Evolutionary conservation across 805 yeast species (phyloP).

Genomic region (Zygosaccharomyces kombuchaensis): DNA sequence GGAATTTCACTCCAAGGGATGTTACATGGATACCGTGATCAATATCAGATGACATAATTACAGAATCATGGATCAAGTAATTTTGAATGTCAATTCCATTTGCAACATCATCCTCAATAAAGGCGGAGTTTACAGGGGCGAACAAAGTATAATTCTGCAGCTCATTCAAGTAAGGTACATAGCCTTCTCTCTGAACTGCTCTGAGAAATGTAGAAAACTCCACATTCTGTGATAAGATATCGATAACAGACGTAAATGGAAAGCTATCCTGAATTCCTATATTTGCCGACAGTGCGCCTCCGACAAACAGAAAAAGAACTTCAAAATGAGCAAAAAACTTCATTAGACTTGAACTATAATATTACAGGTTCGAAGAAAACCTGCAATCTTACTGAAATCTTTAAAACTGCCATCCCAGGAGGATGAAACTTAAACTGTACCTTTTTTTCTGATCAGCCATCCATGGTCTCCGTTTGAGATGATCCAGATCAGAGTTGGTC

Average conservation of each 20-base stretch:
- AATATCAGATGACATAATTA: slow-evolving; percentile 31
- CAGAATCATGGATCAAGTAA: slow-evolving; percentile 34
- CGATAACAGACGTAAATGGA: slow-evolving; percentile 50
- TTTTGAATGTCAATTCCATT: slow-evolving; percentile 23
- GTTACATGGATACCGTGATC: slow-evolving; percentile 18
- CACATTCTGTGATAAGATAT: slow-evolving; percentile 61
- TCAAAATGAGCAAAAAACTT: neutral
- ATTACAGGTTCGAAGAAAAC: neutral
- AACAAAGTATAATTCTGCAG: slow-evolving; percentile 63
- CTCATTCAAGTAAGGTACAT: slow-evolving; percentile 57
- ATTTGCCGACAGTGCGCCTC: neutral
- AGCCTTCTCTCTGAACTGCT: slow-evolving; percentile 55
- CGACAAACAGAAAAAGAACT: neutral
- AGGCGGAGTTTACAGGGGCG: slow-evolving; percentile 81
- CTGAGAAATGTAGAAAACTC: slow-evolving; percentile 63
- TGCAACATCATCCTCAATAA: slow-evolving; percentile 31
- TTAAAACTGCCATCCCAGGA: neutral
- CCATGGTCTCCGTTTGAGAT: neutral
- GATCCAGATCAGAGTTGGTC: neutral
- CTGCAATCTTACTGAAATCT: too few species aligned
- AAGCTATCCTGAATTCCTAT: slow-evolving; percentile 12
- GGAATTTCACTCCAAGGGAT: slow-evolving; percentile 17
- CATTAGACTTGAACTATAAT: neutral
- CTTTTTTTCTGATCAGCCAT: neutral
- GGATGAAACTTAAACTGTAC: neutral